Evolutionary conservation across 1,284 basidiomycete genomes (phyloP).

Genomic region (Mycosarcoma maydis): DNA sequence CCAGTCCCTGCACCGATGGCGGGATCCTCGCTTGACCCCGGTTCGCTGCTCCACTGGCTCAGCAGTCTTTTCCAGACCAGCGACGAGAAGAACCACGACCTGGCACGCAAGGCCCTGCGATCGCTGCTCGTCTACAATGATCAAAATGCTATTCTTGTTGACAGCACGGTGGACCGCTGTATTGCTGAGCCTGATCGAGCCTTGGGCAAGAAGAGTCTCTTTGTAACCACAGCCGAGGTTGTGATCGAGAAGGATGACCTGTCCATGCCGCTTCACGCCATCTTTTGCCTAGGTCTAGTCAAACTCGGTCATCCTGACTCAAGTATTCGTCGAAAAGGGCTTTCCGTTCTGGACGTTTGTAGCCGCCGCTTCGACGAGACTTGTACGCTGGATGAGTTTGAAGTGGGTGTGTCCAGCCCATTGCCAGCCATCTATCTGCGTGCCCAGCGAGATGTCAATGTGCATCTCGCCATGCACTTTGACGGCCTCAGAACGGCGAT

Average conservation of each 20-base stretch:
- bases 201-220: slow-evolving; percentile 72
- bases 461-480: slow-evolving; percentile 82
- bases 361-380: slow-evolving; percentile 51
- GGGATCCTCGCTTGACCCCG: slow-evolving; percentile 69
- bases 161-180: slow-evolving; percentile 77
- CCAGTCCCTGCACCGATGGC: slow-evolving; percentile 86
- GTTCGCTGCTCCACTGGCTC: slow-evolving; percentile 69
- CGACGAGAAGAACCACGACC: slow-evolving; percentile 66
- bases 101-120: slow-evolving; percentile 75
- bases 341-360: slow-evolving; percentile 81
- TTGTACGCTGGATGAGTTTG: slow-evolving; percentile 69
- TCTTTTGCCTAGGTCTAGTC: slow-evolving; percentile 81
- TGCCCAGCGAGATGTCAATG: slow-evolving; percentile 80
- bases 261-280: slow-evolving; percentile 79
- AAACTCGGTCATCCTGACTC: slow-evolving; percentile 82
- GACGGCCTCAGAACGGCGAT: slow-evolving; percentile 77
- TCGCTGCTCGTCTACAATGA: slow-evolving; percentile 76
- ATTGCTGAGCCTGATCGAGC: slow-evolving; percentile 73
- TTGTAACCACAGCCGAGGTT: slow-evolving; percentile 81
- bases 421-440: slow-evolving; percentile 80
- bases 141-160: slow-evolving; percentile 74
- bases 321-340: slow-evolving; percentile 78
- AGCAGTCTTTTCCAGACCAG: slow-evolving; percentile 69
- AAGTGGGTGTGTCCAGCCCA: slow-evolving; percentile 80
- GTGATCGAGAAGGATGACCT: slow-evolving; percentile 73